Base-by-base conservation (phyloP, 441 rosid species). In the Pelargonium citronellum region DNA sequence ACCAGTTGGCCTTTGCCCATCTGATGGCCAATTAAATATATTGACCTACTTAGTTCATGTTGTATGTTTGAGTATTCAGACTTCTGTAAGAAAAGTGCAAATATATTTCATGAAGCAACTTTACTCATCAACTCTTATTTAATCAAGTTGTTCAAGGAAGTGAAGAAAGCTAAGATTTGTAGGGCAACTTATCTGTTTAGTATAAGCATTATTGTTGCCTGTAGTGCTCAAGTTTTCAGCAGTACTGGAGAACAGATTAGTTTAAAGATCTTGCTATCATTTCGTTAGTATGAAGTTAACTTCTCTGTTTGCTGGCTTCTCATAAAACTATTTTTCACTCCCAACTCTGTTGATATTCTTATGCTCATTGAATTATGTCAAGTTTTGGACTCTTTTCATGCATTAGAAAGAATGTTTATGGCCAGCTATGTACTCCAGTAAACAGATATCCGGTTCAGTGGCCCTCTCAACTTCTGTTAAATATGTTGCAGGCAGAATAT, bases 401-500 rank as follows among this genome's bases (percentile, higher is more conserved):
- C 66, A 44, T 44, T 46, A 16, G 39, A 78, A 57, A 69, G 19
- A 17, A 51, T 63, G 16, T 43, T 60, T 70, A 0, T 13, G 0
- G 43, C 10, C 27, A 41, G 27, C 22, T 13, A 44, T 41, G 8
- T 73, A 5, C 34, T 60, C 43, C n/a, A 63, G 60, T 53, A 16
- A 53, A 11, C 20, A 16, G 20, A 53, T 53, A 53, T 13, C 15
- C 15, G 60, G 20, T 13, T 53, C 60, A 11, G 16, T 16, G 15
- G 12, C 15, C 15, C 19, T 66, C 53, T 41, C n/a, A 13, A 5
- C 64, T 44, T 58, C 8, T 22, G 11, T 12, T 12, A 66, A 69
- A 75, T 75, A 69, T 68, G 66, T 30, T 82, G 68, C 88, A 92
- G 98, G 98, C 98, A 1, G 97, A 84, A 70, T 77, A 80, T 71